A percentile compares a stretch with the other conserved stretches of the same genome.
Conservation (phyloP, 176 grass and related monocot genomes). For the Cenchrus americanus region DNA sequence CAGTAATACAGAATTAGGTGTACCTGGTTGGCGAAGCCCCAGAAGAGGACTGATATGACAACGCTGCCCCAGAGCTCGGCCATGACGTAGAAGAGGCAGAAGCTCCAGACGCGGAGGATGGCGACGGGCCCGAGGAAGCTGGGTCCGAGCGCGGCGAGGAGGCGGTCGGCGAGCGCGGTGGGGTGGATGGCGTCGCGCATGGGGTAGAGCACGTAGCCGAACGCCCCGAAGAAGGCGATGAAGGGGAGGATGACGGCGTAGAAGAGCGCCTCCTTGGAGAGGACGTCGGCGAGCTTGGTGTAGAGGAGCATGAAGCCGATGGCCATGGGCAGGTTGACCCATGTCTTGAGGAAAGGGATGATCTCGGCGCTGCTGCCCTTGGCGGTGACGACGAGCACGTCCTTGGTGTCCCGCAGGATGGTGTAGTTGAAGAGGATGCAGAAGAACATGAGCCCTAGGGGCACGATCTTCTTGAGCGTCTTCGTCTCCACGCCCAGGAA, state of each 20-base stretch:
- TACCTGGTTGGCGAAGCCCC: conserved; percentile 98
- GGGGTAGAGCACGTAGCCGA: conserved; percentile 82
- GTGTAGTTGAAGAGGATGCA: conserved; percentile 99
- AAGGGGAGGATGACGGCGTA: conserved; percentile 95
- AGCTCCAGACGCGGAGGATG: conserved; percentile 94
- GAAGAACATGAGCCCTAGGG: conserved; percentile 97
- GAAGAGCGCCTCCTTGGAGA: conserved; percentile 93
- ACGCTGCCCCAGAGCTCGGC: conserved; percentile 97
- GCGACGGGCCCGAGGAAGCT: conserved; percentile 86
- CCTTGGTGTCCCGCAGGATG: conserved; percentile 97
- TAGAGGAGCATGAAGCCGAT: conserved; percentile 96
- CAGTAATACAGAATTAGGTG: neutral
- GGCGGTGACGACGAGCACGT: conserved; percentile 92
- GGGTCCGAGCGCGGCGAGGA: conserved; percentile 67
- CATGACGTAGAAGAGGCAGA: conserved; percentile 98
- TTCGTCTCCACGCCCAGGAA: conserved; percentile 68
- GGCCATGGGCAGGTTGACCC: conserved; percentile 98
- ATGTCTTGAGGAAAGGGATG: conserved; percentile 98
- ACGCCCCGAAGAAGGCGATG: conserved; percentile 90
- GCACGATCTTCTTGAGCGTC: conserved; percentile 93
- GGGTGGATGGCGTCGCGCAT: conserved; percentile 87
- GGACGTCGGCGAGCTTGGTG: conserved; percentile 88
- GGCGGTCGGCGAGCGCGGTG: conserved; percentile 73
- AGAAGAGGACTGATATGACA: conserved; percentile 95
- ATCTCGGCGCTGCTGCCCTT: conserved; percentile 99